A percentile compares a stretch with the other conserved stretches of the same genome.
Evolutionary conservation across 345 rosid genomes (phyloP).

Genomic region (Lumnitzera racemosa): DNA sequence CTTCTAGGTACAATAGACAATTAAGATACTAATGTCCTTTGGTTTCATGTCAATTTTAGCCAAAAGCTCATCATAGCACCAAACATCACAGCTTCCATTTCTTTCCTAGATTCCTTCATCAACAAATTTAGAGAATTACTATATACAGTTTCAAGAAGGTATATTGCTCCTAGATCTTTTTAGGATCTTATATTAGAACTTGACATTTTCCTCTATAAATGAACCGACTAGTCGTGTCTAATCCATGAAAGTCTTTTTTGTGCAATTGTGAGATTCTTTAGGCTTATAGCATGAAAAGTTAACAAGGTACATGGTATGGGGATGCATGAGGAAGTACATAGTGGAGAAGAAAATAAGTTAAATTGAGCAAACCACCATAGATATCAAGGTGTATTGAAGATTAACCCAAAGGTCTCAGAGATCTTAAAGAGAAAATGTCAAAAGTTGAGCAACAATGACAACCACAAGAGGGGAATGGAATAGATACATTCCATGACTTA

Average conservation of each 20-base stretch:
- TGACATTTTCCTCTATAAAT: slow-evolving; percentile 38
- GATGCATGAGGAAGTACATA: slow-evolving; percentile 39
- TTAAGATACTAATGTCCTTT: slow-evolving; percentile 43
- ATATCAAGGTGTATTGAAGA: slow-evolving; percentile 41
- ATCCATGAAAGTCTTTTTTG: slow-evolving; percentile 35
- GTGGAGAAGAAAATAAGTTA: slow-evolving; percentile 34
- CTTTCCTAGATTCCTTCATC: slow-evolving; percentile 47
- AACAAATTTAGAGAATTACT: slow-evolving; percentile 37
- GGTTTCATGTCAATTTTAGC: slow-evolving; percentile 33
- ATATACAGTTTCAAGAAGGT: slow-evolving; percentile 45
- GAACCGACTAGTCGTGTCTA: slow-evolving; percentile 32
- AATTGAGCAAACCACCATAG: slow-evolving; percentile 33
- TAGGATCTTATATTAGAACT: slow-evolving; percentile 45
- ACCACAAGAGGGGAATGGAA: slow-evolving; percentile 45
- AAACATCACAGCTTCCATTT: slow-evolving; percentile 47
- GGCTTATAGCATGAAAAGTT: slow-evolving; percentile 47
- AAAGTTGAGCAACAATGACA: slow-evolving; percentile 30
- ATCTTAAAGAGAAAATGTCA: slow-evolving; percentile 30
- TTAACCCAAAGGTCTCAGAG: slow-evolving; percentile 34
- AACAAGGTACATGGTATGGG: slow-evolving; percentile 44
- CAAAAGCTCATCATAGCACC: slow-evolving; percentile 51
- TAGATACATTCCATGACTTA: slow-evolving; percentile 57
- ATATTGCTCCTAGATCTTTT: slow-evolving; percentile 45
- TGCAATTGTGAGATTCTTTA: slow-evolving; percentile 31
- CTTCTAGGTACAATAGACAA: slow-evolving; percentile 54